Conservation (phyloP, 2,329 filamentous ascomycete species). For the Trichoderma atrobrunneum region DNA sequence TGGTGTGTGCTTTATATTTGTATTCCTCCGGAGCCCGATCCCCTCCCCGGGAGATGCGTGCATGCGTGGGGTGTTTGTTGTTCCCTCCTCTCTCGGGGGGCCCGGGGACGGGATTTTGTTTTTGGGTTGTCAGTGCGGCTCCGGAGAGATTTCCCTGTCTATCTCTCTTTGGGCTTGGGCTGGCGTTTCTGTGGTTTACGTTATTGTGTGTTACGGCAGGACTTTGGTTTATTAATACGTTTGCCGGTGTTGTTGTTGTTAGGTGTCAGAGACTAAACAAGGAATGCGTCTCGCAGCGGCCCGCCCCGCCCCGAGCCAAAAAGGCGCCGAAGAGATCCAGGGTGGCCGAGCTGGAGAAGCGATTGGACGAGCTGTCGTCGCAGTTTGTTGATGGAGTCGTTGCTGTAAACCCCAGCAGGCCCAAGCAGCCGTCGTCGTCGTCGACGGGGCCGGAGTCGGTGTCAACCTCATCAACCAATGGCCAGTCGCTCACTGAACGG, state of each 20-base stretch:
- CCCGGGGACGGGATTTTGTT: not conserved
- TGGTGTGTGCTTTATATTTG: not conserved
- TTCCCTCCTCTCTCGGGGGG: not conserved
- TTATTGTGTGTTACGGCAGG: not conserved
- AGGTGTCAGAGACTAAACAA: conserved; percentile 50
- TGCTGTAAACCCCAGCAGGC: not conserved
- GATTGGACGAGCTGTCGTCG: conserved; percentile 48
- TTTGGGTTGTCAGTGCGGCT: not conserved
- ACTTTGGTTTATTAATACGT: not conserved
- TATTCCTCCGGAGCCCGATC: conserved; percentile 7
- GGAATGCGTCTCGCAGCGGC: conserved; percentile 45
- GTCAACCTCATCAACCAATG: not conserved
- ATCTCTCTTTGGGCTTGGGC: not conserved
- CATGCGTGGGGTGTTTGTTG: not conserved
- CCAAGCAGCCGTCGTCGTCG: not conserved
- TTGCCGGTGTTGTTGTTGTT: not conserved
- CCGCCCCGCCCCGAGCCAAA: conserved; percentile 47
- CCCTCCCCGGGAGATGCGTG: not conserved
- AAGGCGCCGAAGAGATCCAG: conserved; percentile 47
- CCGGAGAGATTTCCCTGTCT: not conserved
- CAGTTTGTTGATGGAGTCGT: conserved; percentile 36
- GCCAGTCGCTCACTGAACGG: conserved; percentile 4
- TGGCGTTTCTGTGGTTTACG: not conserved
- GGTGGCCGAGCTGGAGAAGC: conserved; percentile 50
- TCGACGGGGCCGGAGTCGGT: not conserved